Conservation (phyloP, 1,284 basidiomycete genomes). For the Ustilago cynodontis region DNA sequence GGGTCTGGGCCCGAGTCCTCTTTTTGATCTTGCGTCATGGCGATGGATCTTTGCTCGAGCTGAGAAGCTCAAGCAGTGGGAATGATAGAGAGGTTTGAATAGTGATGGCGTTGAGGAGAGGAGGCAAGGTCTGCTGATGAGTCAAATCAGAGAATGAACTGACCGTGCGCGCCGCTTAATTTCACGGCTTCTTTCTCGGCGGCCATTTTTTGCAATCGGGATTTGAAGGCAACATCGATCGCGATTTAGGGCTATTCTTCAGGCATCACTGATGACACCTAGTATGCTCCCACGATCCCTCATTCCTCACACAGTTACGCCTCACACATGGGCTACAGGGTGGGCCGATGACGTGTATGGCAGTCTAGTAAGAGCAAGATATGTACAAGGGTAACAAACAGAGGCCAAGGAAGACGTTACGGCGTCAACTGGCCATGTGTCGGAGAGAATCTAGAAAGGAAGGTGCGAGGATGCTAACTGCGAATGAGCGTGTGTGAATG, state of each 20-base stretch:
- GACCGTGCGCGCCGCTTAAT: conserved; percentile 2
- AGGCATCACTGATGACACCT: neutral
- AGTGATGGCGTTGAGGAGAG: neutral
- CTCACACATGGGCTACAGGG: neutral
- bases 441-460: neutral
- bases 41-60: neutral
- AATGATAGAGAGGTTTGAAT: no score
- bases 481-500: conserved; percentile 10
- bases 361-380: neutral
- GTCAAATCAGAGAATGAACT: neutral
- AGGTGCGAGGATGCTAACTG: neutral
- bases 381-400: neutral
- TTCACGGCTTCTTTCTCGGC: neutral
- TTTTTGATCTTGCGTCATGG: conserved; percentile 17
- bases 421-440: neutral
- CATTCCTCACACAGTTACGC: neutral
- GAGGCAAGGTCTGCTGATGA: neutral
- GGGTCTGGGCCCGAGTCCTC: conserved; percentile 76
- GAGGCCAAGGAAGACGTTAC: neutral
- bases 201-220: neutral
- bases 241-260: neutral
- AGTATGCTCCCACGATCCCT: neutral
- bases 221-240: no score
- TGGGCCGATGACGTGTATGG: neutral
- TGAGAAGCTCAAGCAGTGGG: no score